phyloP scores from a whole-genome alignment of 1,284 basidiomycete species.

The Trichosporon coremiiforme region DNA sequence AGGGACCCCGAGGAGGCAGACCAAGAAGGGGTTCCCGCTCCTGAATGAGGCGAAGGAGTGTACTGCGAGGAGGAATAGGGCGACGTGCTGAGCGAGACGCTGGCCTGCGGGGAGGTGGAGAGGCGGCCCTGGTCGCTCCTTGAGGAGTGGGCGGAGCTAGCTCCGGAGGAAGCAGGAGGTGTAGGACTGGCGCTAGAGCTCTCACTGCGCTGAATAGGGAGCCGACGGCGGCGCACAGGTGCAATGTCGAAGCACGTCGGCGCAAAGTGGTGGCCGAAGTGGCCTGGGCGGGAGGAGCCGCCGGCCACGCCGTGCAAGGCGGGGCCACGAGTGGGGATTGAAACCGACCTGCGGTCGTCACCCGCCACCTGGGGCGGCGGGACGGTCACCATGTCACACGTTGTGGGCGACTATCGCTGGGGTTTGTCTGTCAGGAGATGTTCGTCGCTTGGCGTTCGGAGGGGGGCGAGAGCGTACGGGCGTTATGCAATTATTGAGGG shows the following conservation, averaged over 20 bases:
- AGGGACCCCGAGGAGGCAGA: background rate
- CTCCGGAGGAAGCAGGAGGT: background rate
- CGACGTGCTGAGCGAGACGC: background rate
- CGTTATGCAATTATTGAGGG: conserved; percentile 1
- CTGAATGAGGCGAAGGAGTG: background rate
- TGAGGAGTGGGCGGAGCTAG: background rate
- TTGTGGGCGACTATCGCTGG: no score
- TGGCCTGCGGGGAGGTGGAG: background rate
- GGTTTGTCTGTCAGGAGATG: no score
- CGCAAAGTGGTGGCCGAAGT: background rate
- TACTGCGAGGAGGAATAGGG: background rate
- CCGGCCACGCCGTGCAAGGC: background rate
- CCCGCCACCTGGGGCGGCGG: background rate
- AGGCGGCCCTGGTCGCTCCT: background rate
- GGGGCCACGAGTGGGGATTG: background rate
- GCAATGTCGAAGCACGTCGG: background rate
- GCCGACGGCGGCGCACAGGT: background rate
- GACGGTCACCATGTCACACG: background rate
- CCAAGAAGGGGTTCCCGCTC: background rate
- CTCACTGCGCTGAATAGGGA: background rate
- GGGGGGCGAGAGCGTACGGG: no score
- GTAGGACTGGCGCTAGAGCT: background rate
- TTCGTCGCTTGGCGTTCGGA: background rate
- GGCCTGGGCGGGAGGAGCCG: background rate
- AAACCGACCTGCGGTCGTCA: background rate